Evolutionary conservation across 495 filamentous ascomycete species (phyloP).

Genomic region (Penicillium fimorum): DNA sequence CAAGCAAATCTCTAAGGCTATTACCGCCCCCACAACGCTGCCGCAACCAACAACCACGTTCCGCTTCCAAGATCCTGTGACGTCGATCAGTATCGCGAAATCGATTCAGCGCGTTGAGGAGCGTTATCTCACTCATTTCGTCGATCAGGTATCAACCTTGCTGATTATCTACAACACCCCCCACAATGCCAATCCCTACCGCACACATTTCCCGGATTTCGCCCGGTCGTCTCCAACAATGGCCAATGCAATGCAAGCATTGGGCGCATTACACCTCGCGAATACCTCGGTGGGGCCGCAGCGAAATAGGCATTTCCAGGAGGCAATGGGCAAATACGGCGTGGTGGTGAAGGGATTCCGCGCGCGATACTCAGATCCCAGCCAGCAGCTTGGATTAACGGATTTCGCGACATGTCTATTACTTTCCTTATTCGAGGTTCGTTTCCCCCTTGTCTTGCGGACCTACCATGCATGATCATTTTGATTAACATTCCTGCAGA

Average conservation of each 20-base stretch:
- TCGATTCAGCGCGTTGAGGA: conserved; percentile 32
- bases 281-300: conserved; percentile 38
- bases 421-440: conserved; percentile 42
- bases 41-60: conserved; percentile 17
- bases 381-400: conserved; percentile 29
- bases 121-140: conserved; percentile 40
- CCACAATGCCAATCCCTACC: conserved; percentile 39
- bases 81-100: conserved; percentile 21
- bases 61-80: conserved; percentile 30
- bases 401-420: conserved; percentile 44
- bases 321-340: conserved; percentile 44
- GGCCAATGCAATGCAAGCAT: conserved; percentile 44
- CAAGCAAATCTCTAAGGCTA: conserved; percentile 11
- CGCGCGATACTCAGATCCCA: conserved; percentile 28
- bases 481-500: conserved; percentile 25
- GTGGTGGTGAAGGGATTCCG: conserved; percentile 40
- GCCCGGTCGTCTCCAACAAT: conserved; percentile 39
- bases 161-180: conserved; percentile 41
- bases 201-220: conserved; percentile 37
- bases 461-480: neutral
- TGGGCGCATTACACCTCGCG: conserved; percentile 44
- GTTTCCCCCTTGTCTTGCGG: conserved; percentile 1
- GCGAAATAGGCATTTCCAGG: conserved; percentile 39
- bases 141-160: conserved; percentile 38
- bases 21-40: conserved; percentile 25